Evolutionary conservation across 192 early-diverging fungal genomes (phyloP).

Genomic region (Podila epicladia): DNA sequence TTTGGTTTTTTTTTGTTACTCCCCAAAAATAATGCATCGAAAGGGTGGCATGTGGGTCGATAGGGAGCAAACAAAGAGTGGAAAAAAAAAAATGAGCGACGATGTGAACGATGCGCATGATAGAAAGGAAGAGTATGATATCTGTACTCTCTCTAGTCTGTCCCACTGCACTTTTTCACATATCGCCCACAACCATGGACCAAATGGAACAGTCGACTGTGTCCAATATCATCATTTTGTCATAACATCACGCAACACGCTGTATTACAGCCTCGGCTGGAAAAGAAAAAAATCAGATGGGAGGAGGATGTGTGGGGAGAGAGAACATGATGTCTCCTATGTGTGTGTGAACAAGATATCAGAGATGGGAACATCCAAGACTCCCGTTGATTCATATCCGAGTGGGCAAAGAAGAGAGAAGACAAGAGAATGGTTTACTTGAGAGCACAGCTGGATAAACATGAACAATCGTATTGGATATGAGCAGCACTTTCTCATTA

Average conservation of each 20-base stretch:
- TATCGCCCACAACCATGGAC: too few relatives aligned
- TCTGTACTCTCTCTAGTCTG: too few relatives aligned
- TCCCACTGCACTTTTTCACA: too few relatives aligned
- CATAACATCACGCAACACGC: slow-evolving; percentile 7
- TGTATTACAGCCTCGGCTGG: not conserved
- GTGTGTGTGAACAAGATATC: too few relatives aligned
- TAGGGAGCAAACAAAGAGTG: not conserved
- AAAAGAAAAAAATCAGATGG: too few relatives aligned
- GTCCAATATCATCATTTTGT: slow-evolving; percentile 10
- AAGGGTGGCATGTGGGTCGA: not conserved
- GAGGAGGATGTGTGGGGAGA: not conserved
- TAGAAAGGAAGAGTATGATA: too few relatives aligned
- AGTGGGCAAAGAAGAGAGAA: not conserved
- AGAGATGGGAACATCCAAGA: not conserved
- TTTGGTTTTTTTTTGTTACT: not conserved
- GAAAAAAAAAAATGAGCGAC: too few relatives aligned
- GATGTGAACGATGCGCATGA: not conserved
- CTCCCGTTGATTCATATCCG: not conserved
- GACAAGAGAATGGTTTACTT: not conserved
- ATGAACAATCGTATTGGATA: not conserved
- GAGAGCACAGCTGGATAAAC: not conserved
- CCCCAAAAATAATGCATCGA: slow-evolving; percentile 3
- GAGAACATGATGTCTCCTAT: not conserved
- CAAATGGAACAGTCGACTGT: too few relatives aligned
- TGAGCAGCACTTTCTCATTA: too few relatives aligned